These are phyloP conservation scores for Hymenoscyphus occultus DNA, from an alignment of 2,329 filamentous ascomycete genomes.

Conservation along the genomic window DNA sequence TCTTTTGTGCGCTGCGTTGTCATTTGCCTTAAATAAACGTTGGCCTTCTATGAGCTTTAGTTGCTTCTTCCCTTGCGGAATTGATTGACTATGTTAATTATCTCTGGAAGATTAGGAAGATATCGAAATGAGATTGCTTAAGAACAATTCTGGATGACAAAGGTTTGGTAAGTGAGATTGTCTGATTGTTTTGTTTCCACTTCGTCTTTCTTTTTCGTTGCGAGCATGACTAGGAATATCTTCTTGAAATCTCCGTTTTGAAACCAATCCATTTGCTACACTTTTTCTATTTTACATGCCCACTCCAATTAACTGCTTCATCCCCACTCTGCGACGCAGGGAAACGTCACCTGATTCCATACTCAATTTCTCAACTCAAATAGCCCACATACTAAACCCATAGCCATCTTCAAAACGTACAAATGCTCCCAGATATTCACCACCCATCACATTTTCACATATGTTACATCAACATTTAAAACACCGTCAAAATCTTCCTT, in stretches of 20 bases:
- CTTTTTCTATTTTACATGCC: background rate
- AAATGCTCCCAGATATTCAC: background rate
- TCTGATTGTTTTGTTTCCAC: too few species aligned
- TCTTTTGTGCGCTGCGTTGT: background rate
- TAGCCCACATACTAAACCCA: too few species aligned
- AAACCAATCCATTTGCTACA: too few species aligned
- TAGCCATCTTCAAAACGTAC: background rate
- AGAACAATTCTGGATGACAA: too few species aligned
- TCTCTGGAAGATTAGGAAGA: too few species aligned
- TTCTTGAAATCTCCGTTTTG: too few species aligned
- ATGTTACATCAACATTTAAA: background rate
- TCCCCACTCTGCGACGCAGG: background rate
- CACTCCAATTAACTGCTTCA: background rate
- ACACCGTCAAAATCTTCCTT: conserved; percentile 1
- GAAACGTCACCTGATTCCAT: background rate
- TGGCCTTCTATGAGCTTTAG: background rate
- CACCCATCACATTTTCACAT: background rate
- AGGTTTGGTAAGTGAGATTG: too few species aligned
- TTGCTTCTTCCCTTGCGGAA: background rate
- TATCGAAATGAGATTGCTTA: too few species aligned
- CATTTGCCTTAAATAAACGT: too few species aligned
- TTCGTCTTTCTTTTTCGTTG: too few species aligned
- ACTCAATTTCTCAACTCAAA: background rate
- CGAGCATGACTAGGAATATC: too few species aligned
- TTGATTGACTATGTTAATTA: background rate